These are phyloP conservation scores for Kwoniella sp. DNA, from an alignment of 768 basidiomycete genomes.

Conservation along the genomic window DNA sequence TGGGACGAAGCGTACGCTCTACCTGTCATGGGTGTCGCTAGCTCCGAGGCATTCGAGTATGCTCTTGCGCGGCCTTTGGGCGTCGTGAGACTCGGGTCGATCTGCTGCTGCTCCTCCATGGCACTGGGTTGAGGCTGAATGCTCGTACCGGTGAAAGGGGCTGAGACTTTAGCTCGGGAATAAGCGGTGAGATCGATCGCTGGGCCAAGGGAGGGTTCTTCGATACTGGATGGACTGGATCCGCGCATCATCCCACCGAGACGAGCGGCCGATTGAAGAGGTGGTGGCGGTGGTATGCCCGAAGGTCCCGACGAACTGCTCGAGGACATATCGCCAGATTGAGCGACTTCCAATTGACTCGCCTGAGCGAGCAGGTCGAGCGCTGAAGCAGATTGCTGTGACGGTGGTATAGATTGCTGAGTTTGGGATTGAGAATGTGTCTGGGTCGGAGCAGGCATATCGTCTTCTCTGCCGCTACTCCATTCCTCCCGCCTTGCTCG, in stretches of 20 bases:
- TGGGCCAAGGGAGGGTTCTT: constrained; percentile 24
- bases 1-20: constrained; percentile 18
- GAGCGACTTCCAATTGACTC: constrained; percentile 37
- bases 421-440: background rate
- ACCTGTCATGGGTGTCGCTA: constrained; percentile 21
- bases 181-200: constrained; percentile 29
- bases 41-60: constrained; percentile 24
- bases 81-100: constrained; percentile 32
- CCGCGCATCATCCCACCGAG: constrained; percentile 15
- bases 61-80: constrained; percentile 26
- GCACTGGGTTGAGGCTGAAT: background rate
- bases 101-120: constrained; percentile 34
- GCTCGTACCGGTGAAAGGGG: background rate
- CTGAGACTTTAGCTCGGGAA: constrained; percentile 1
- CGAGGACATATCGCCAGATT: constrained; percentile 16
- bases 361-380: constrained; percentile 47
- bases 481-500: constrained; percentile 21
- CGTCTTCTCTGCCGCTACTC: constrained; percentile 4
- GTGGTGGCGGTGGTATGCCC: too few relatives aligned
- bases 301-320: constrained; percentile 11
- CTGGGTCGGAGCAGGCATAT: background rate
- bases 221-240: constrained; percentile 3
- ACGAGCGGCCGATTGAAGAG: constrained; percentile 10
- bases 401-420: constrained; percentile 7
- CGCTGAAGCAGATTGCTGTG: constrained; percentile 25